Evolutionary conservation across 805 yeast genomes (phyloP).

Genomic region (Starmerella sirachaensis): DNA sequence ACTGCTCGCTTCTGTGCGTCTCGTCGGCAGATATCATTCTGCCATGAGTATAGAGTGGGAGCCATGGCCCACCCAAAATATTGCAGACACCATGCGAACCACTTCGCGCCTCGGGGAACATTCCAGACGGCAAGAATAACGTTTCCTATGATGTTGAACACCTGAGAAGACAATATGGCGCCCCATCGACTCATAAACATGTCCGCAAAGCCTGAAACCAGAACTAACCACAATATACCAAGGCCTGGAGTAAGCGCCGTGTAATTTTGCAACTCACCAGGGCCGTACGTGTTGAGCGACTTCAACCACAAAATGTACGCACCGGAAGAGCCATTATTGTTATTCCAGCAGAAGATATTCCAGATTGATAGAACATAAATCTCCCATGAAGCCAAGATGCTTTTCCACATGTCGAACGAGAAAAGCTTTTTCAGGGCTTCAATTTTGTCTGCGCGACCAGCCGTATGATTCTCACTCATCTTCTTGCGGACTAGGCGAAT

Average conservation of each 20-base stretch:
- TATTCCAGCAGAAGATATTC: constrained; percentile 52
- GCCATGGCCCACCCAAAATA: constrained; percentile 53
- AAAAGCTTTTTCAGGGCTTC: constrained; percentile 26
- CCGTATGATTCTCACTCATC: constrained; percentile 22
- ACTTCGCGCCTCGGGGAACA: constrained; percentile 42
- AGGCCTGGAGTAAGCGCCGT: constrained; percentile 46
- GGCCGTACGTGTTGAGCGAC: constrained; percentile 35
- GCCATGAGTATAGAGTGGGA: constrained; percentile 48
- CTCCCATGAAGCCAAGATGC: constrained; percentile 45
- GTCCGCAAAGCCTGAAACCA: constrained; percentile 34
- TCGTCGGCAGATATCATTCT: constrained; percentile 44
- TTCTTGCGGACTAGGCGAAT: constrained; percentile 40
- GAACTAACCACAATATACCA: constrained; percentile 35
- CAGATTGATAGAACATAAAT: constrained; percentile 44
- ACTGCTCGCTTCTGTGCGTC: constrained; percentile 44
- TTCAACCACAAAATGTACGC: constrained; percentile 53
- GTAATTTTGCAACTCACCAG: constrained; percentile 38
- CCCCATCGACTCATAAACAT: constrained; percentile 42
- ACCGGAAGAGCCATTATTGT: constrained; percentile 40
- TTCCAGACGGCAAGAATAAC: constrained; percentile 45
- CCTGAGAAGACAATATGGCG: constrained; percentile 42
- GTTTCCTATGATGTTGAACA: constrained; percentile 42
- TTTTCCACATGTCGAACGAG: constrained; percentile 39
- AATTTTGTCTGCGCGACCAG: constrained; percentile 17
- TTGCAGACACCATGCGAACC: constrained; percentile 49